Evolutionary conservation across 441 rosid genomes (phyloP).

Genomic region (Gossypium aridum): DNA sequence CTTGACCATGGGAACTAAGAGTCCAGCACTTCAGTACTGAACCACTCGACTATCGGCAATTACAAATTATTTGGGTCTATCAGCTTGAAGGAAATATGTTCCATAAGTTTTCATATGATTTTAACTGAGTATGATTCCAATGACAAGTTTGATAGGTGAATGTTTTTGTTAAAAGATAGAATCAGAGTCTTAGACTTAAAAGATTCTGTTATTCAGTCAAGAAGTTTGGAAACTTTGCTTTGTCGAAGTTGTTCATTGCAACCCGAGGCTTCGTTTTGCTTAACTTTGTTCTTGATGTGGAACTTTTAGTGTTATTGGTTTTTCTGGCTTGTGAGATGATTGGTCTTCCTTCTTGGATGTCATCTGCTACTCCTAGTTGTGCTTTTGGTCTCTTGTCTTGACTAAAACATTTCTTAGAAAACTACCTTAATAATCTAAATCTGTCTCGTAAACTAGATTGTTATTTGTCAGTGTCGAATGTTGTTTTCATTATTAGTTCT

Average conservation of each 20-base stretch:
- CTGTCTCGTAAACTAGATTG: background rate
- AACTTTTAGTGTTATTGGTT: background rate
- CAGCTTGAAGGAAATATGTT: background rate
- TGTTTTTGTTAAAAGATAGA: background rate
- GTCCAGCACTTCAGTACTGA: background rate
- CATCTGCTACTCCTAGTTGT: background rate
- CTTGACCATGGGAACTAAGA: background rate
- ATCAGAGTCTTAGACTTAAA: background rate
- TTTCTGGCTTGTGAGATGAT: background rate
- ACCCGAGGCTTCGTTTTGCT: background rate
- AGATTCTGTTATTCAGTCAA: background rate
- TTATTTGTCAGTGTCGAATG: background rate
- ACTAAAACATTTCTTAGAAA: background rate
- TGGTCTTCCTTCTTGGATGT: background rate
- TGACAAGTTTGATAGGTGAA: background rate
- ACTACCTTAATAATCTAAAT: background rate
- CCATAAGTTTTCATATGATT: background rate
- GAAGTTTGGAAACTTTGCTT: slow-evolving; percentile 3
- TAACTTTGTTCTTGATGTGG: background rate
- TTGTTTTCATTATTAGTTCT: background rate
- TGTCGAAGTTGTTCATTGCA: background rate
- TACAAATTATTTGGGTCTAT: background rate
- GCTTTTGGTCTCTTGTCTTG: background rate
- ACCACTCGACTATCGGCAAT: background rate
- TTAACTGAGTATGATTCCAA: background rate